These are phyloP conservation scores for Yamadazyma takamatsuzukensis DNA, from an alignment of 805 yeast genomes.

Conservation along the genomic window DNA sequence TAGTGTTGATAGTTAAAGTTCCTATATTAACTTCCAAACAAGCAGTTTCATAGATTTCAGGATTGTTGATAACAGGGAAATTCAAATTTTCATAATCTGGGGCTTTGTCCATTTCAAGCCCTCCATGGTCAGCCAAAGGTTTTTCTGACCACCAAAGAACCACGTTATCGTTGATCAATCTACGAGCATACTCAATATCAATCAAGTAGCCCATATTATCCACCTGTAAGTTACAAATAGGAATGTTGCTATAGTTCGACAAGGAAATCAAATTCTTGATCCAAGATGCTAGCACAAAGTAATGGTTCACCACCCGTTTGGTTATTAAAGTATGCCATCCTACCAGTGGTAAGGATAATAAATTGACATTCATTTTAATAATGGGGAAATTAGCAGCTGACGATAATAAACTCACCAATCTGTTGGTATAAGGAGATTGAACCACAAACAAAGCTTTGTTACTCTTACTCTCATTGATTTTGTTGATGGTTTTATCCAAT, in stretches of 20 bases:
- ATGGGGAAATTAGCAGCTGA: slow-evolving; percentile 57
- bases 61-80: slow-evolving; percentile 68
- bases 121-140: slow-evolving; percentile 83
- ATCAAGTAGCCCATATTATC: slow-evolving; percentile 75
- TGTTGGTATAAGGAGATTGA: slow-evolving; percentile 64
- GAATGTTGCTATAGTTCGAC: slow-evolving; percentile 73
- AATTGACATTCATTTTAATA: slow-evolving; percentile 56
- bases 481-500: slow-evolving; percentile 50
- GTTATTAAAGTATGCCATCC: slow-evolving; percentile 76
- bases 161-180: slow-evolving; percentile 57
- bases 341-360: slow-evolving; percentile 62
- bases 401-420: slow-evolving; percentile 44
- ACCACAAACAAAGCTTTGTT: slow-evolving; percentile 61
- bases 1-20: slow-evolving; percentile 80
- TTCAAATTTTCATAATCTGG: slow-evolving; percentile 56
- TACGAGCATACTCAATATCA: slow-evolving; percentile 84
- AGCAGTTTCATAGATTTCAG: slow-evolving; percentile 74
- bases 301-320: slow-evolving; percentile 64
- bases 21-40: slow-evolving; percentile 77
- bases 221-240: slow-evolving; percentile 79
- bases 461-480: slow-evolving; percentile 58
- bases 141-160: slow-evolving; percentile 92
- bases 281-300: slow-evolving; percentile 72
- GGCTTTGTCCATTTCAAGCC: slow-evolving; percentile 59
- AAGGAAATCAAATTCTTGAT: slow-evolving; percentile 59